These are phyloP conservation scores for Middelhovenomyces tepae DNA, from an alignment of 805 yeast genomes.

Conservation along the genomic window DNA sequence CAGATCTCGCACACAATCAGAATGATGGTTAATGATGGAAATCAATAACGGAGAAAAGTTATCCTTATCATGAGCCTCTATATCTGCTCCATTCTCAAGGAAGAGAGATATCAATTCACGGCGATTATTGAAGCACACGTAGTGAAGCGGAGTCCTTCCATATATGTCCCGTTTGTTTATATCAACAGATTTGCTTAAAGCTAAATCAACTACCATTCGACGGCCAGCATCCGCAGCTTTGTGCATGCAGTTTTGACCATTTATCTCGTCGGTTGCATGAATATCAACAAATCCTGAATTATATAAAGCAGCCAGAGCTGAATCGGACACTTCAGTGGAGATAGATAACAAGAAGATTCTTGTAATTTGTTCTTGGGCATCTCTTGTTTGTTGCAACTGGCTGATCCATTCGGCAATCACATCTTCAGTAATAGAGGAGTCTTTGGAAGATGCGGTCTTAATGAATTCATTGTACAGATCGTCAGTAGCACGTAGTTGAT, in stretches of 20 bases:
- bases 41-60: constrained; percentile 68
- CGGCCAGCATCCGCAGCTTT: constrained; percentile 38
- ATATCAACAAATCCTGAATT: constrained; percentile 49
- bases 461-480: constrained; percentile 66
- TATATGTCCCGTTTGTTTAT: constrained; percentile 27
- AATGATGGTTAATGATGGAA: constrained; percentile 63
- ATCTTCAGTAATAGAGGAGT: constrained; percentile 21
- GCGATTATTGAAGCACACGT: constrained; percentile 56
- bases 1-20: constrained; percentile 43
- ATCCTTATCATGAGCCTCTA: constrained; percentile 32
- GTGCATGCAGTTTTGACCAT: constrained; percentile 68
- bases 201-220: constrained; percentile 23
- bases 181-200: constrained; percentile 22
- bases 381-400: constrained; percentile 33
- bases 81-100: constrained; percentile 30
- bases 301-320: constrained; percentile 42
- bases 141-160: constrained; percentile 80
- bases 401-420: constrained; percentile 38
- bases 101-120: constrained; percentile 36
- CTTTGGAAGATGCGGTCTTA: constrained; percentile 21
- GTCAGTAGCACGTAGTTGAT: no score
- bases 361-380: constrained; percentile 43
- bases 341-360: constrained; percentile 66
- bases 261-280: constrained; percentile 57
- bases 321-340: constrained; percentile 55